Evolutionary conservation across 768 basidiomycete genomes (phyloP).

Genomic region (Hypsizygus marmoreus): DNA sequence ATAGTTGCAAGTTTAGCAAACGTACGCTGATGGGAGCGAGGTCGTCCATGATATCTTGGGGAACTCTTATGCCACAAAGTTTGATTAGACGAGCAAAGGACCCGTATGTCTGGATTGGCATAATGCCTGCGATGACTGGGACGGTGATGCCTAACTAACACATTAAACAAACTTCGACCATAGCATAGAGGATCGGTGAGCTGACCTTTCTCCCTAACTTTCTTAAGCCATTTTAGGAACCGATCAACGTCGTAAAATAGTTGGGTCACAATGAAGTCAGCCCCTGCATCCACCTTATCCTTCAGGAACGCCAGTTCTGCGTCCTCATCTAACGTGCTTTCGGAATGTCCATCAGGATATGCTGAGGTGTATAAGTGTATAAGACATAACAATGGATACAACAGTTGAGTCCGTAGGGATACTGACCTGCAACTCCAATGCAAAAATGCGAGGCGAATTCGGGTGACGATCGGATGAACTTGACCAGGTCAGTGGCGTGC

Average conservation of each 20-base stretch:
- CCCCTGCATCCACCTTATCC: slow-evolving; percentile 90
- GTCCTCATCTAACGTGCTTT: slow-evolving; percentile 58
- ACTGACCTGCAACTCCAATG: slow-evolving; percentile 88
- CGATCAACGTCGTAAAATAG: slow-evolving; percentile 94
- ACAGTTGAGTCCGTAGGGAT: not conserved
- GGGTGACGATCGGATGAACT: slow-evolving; percentile 76
- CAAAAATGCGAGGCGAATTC: slow-evolving; percentile 87
- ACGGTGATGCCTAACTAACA: slow-evolving; percentile 72
- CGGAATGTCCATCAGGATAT: slow-evolving; percentile 89
- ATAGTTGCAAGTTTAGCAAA: slow-evolving; percentile 7
- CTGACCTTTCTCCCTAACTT: slow-evolving; percentile 72
- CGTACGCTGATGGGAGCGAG: slow-evolving; percentile 78
- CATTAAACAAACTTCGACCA: not conserved
- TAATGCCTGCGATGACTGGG: slow-evolving; percentile 93
- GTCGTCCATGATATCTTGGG: slow-evolving; percentile 60
- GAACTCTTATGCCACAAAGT: slow-evolving; percentile 81
- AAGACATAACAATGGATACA: not conserved
- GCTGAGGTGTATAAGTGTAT: slow-evolving; percentile 43
- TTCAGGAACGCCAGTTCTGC: slow-evolving; percentile 71
- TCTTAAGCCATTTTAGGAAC: slow-evolving; percentile 78
- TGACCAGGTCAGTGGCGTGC: slow-evolving; percentile 87
- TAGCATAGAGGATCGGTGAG: slow-evolving; percentile 3
- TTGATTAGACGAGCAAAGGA: slow-evolving; percentile 92
- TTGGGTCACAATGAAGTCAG: slow-evolving; percentile 95
- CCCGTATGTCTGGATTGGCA: slow-evolving; percentile 97